Evolutionary conservation across 139 green algal genomes (phyloP), one percentile per base, ranked within the genome.

Genomic region (Tetradesmus lagerheimii): DNA sequence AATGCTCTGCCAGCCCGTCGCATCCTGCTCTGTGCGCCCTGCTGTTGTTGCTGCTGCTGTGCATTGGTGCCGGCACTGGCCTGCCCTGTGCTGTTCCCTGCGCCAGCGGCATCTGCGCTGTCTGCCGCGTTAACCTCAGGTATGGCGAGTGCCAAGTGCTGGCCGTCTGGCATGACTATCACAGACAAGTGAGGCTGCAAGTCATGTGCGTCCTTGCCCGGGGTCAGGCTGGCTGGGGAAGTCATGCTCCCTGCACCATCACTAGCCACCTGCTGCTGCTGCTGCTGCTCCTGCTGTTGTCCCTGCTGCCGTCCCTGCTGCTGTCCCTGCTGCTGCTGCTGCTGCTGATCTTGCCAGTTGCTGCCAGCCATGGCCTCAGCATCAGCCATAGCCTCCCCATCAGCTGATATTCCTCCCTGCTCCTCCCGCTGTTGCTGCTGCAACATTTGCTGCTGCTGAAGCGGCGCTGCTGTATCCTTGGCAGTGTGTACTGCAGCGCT

Each of bases 81-180:
- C 29, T 77, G 29, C 6, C 66, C 50, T 64, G 16, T 64, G 3
- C 14, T n/a, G n/a, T 64, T 20, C 50, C 50, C 50, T 64, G 50
- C 18, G 50, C 20, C 50, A 64, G 66, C 2, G 27, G 66, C 66
- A 14, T 35, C 66, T 50, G 43, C 43, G 25, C 5, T 64, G 11
- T 85, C 79, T 85, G 78, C 29, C 41, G 25, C 29, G n/a, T n/a
- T 23, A 38, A 35, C 16, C 15, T 86, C 80, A 31, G 47, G 80
- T 31, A 86, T 43, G 27, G 80, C 80, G 9, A 86, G 47, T n/a
- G 80, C 80, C 45, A 86, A 12, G 9, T 74, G 9, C n/a, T 74
- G 80, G 11, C 45, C 31, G 0, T 86, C 43, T 37, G 80, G 80
- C 80, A 86, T 86, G 25, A 86, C 80, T n/a, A 86, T 86, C 27